A percentile compares a stretch with the other conserved stretches of the same genome.
phyloP scores from a whole-genome alignment of 441 rosid genomes.

The Brassica balearica region DNA sequence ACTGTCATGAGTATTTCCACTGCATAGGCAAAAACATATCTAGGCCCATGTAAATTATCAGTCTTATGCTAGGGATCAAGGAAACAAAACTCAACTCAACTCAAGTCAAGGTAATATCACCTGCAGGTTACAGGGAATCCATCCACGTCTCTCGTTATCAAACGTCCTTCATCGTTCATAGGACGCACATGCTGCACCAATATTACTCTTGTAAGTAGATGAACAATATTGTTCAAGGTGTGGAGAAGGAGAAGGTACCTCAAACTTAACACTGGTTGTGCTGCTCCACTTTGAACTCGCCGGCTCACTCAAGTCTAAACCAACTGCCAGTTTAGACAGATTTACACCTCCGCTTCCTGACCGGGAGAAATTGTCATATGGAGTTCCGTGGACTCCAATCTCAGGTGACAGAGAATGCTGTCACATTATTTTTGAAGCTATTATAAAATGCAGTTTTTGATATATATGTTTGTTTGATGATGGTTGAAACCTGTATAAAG shows the following conservation, averaged over 20 bases:
- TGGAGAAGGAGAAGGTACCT: slow-evolving; percentile 50
- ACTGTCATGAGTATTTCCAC: slow-evolving; percentile 78
- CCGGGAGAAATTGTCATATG: slow-evolving; percentile 83
- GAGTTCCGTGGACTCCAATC: slow-evolving; percentile 88
- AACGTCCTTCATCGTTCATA: slow-evolving; percentile 80
- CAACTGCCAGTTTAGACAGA: slow-evolving; percentile 79
- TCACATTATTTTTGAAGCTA: slow-evolving; percentile 6
- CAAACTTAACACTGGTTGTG: slow-evolving; percentile 87
- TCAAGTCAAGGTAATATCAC: slow-evolving; percentile 42
- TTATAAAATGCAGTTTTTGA: too few species aligned
- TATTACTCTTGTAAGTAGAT: slow-evolving; percentile 34
- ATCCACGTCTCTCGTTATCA: slow-evolving; percentile 81
- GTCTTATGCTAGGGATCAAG: slow-evolving; percentile 15
- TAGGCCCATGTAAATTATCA: slow-evolving; percentile 39
- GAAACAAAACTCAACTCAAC: not conserved
- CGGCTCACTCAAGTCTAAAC: slow-evolving; percentile 86
- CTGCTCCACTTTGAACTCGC: slow-evolving; percentile 86
- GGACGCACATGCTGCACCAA: slow-evolving; percentile 75
- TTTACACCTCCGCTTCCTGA: slow-evolving; percentile 92
- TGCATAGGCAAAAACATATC: slow-evolving; percentile 52
- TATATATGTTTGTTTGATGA: too few species aligned
- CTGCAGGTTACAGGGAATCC: slow-evolving; percentile 93
- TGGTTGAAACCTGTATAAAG: slow-evolving; percentile 62
- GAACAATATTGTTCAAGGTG: not conserved
- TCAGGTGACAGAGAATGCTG: slow-evolving; percentile 97